These are phyloP conservation scores for Aspergillus ustus DNA, from an alignment of 2,329 filamentous ascomycete species.

Conservation along the genomic window DNA sequence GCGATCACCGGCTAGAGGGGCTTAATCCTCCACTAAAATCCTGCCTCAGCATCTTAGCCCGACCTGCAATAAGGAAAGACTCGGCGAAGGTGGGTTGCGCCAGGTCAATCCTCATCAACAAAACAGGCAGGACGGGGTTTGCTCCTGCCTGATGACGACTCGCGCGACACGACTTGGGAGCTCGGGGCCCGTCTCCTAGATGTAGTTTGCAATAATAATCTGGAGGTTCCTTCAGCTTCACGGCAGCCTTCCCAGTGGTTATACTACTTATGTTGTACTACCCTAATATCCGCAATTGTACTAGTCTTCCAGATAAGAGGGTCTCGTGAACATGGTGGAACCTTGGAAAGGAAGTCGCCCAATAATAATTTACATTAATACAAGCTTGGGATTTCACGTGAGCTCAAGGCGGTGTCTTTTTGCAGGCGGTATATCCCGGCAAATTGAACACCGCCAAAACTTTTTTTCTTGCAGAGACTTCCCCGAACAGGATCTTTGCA, in stretches of 20 bases:
- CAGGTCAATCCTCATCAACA: slow-evolving; percentile 10
- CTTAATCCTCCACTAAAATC: slow-evolving; percentile 5
- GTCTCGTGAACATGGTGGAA: neutral
- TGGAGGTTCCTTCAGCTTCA: neutral
- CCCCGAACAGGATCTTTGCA: neutral
- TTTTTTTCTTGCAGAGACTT: slow-evolving; percentile 31
- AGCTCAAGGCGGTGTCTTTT: neutral
- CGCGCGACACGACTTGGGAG: neutral
- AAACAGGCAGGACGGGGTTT: slow-evolving; percentile 6
- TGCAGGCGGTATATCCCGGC: neutral
- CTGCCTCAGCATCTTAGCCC: neutral
- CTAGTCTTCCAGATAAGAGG: neutral
- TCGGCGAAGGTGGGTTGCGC: neutral
- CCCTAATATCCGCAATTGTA: neutral
- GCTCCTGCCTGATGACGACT: slow-evolving; percentile 7
- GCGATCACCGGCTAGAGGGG: slow-evolving; percentile 8
- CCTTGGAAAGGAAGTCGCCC: neutral
- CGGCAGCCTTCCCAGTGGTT: neutral
- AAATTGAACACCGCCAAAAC: slow-evolving; percentile 15
- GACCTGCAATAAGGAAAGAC: neutral
- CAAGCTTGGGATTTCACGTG: neutral
- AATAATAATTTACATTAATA: neutral
- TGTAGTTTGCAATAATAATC: neutral
- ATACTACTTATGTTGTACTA: neutral
- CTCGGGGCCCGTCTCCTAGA: neutral